Evolutionary conservation across 2,329 filamentous ascomycete genomes (phyloP).

Genomic region (Malbranchea cinnamomea): DNA sequence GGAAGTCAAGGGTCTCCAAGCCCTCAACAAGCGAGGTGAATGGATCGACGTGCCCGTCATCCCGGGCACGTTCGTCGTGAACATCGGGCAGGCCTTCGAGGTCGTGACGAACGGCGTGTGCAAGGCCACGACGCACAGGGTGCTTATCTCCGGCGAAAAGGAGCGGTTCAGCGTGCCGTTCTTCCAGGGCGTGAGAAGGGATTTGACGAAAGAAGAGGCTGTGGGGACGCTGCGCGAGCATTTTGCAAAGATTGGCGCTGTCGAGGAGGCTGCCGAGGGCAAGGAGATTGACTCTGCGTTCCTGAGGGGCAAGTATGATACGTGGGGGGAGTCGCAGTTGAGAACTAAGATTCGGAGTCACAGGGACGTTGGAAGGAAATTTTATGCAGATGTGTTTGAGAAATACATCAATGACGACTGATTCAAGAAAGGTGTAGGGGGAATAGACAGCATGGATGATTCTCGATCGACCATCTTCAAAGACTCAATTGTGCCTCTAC

Average conservation of each 20-base stretch:
- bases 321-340: conserved; percentile 41
- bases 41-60: conserved; percentile 29
- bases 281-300: conserved; percentile 35
- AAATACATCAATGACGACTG: conserved; percentile 31
- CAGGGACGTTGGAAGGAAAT: conserved; percentile 32
- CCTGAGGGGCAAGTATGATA: conserved; percentile 35
- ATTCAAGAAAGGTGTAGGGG: too few species aligned
- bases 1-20: conserved; percentile 30
- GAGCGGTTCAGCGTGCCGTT: conserved; percentile 29
- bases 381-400: conserved; percentile 35
- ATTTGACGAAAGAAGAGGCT: conserved; percentile 32
- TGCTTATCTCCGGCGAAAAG: conserved; percentile 29
- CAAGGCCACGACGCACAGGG: conserved; percentile 29
- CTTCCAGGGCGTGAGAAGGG: conserved; percentile 36
- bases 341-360: conserved; percentile 41
- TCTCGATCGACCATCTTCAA: too few species aligned
- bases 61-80: conserved; percentile 28
- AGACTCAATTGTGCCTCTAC: too few species aligned
- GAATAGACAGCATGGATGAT: too few species aligned
- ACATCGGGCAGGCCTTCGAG: conserved; percentile 30
- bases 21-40: conserved; percentile 25
- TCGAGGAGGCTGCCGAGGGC: conserved; percentile 23
- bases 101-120: conserved; percentile 30
- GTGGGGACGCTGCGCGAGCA: conserved; percentile 24
- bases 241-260: conserved; percentile 16